Evolutionary conservation across 2,329 filamentous ascomycete genomes (phyloP).

Genomic region (Sarocladium kiliense): DNA sequence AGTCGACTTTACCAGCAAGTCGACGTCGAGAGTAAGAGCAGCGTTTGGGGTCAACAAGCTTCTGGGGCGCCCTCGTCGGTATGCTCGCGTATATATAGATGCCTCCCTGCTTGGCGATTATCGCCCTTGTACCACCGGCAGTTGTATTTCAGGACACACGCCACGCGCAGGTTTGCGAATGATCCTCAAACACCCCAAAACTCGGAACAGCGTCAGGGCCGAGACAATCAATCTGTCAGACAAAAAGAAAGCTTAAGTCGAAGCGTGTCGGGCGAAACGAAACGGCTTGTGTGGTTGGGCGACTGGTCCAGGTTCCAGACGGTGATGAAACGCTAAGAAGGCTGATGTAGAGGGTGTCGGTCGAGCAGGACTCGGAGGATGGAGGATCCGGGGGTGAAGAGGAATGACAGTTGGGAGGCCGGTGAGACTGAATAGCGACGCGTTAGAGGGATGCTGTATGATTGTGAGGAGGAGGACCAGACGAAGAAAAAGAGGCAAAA

Average conservation of each 20-base stretch:
- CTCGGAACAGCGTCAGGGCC: constrained; percentile 1
- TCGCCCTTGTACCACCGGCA: neutral
- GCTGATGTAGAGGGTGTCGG: neutral
- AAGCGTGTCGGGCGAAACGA: neutral
- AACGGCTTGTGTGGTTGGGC: neutral
- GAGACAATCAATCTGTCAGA: neutral
- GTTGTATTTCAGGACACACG: too few species aligned
- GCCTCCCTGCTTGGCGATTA: neutral
- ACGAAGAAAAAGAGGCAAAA: neutral
- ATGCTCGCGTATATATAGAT: neutral
- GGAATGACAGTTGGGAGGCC: too few species aligned
- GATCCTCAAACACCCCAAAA: neutral
- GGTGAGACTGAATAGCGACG: neutral
- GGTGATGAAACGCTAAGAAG: neutral
- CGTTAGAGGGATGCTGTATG: too few species aligned
- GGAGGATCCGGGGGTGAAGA: neutral
- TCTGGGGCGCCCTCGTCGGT: neutral
- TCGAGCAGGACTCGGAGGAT: neutral
- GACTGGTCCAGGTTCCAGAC: neutral
- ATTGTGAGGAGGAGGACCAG: neutral
- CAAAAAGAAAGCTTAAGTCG: neutral
- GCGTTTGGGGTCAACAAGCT: too few species aligned
- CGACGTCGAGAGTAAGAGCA: neutral
- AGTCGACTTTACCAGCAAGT: constrained; percentile 1
- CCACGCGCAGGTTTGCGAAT: constrained; percentile 5